Evolutionary conservation across 768 basidiomycete species (phyloP).

Genomic region (Russula earlei): DNA sequence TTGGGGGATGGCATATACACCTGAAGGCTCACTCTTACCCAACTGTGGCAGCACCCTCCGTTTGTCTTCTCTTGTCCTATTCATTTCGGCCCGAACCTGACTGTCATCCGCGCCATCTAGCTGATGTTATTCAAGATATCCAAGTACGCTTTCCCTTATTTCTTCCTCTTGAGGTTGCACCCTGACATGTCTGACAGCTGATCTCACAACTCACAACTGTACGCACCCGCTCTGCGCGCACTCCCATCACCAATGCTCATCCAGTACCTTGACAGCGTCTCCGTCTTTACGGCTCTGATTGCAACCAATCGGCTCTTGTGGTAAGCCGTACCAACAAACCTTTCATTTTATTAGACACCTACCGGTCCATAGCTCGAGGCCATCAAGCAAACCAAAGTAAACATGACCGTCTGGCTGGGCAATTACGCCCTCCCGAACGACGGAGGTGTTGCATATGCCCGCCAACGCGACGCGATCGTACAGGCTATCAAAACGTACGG

Average conservation of each 20-base stretch:
- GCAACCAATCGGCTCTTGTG: constrained; percentile 71
- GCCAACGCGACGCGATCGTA: constrained; percentile 62
- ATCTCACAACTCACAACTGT: constrained; percentile 76
- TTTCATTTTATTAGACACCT: background rate
- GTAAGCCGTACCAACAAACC: constrained; percentile 29
- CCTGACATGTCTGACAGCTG: constrained; percentile 34
- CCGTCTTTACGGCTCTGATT: constrained; percentile 82
- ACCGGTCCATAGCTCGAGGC: constrained; percentile 55
- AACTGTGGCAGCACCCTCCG: constrained; percentile 48
- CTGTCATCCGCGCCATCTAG: constrained; percentile 22
- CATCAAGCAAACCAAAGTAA: constrained; percentile 80
- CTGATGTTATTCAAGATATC: constrained; percentile 57
- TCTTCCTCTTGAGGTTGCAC: background rate
- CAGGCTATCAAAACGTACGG: constrained; percentile 71
- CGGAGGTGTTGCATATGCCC: constrained; percentile 54
- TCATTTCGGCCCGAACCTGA: background rate
- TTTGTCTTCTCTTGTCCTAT: constrained; percentile 19
- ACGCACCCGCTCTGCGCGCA: constrained; percentile 1
- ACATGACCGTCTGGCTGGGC: constrained; percentile 72
- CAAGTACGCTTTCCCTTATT: constrained; percentile 39
- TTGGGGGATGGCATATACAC: constrained; percentile 85
- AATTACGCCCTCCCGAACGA: constrained; percentile 60
- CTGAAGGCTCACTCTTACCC: constrained; percentile 61
- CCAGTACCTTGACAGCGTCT: constrained; percentile 35
- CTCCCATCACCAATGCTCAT: background rate